Evolutionary conservation across 208 protist genomes (phyloP), one percentile per base, ranked within the genome.

Genomic region (Leishmania braziliensis): DNA sequence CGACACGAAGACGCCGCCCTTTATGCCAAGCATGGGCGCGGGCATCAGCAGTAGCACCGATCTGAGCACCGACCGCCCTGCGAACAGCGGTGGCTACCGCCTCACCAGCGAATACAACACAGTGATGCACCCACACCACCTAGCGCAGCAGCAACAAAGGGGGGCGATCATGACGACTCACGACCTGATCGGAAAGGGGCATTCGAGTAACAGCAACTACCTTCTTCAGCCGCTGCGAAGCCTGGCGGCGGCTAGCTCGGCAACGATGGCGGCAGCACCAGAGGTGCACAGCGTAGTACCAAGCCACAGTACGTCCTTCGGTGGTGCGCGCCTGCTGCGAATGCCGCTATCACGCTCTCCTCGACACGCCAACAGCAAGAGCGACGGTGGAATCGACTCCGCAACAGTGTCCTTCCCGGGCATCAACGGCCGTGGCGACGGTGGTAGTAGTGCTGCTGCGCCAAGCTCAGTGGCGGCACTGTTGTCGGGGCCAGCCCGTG

Each of bases 1-100:
- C 65, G 65, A 62, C 36, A 80, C 78, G 70, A 80, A 77, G 51
- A 50, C 81, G 20, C 68, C 71, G 4, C 81, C 69, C 69, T 77
- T 80, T 46, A 80, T 78, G 60, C 76, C 58, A 14, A 65, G 14
- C 62, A 18, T 36, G 10, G 48, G 68, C 36, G 71, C 4, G 12
- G 81, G 75, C 29, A 73, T 69, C 29, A 80, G 69, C 76, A 84
- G 71, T 77, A 81, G 77, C 80, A 58, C 74, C 71, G 81, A 84
- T n/a, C 51, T 78, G 33, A 80, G 70, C 81, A 80, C 60, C 26
- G 71, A 77, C 51, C 76, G 81, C 39, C 53, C 75, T 4, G 69
- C 70, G 9, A 84, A 75, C 75, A 84, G 56, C 50, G 58, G 68
- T 1, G 69, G 68, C 20, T 63, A 51, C 20, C 65, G 75, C 48